Base-by-base conservation (phyloP, 192 early-diverging fungal genomes). In the Gonapodya sp. region DNA sequence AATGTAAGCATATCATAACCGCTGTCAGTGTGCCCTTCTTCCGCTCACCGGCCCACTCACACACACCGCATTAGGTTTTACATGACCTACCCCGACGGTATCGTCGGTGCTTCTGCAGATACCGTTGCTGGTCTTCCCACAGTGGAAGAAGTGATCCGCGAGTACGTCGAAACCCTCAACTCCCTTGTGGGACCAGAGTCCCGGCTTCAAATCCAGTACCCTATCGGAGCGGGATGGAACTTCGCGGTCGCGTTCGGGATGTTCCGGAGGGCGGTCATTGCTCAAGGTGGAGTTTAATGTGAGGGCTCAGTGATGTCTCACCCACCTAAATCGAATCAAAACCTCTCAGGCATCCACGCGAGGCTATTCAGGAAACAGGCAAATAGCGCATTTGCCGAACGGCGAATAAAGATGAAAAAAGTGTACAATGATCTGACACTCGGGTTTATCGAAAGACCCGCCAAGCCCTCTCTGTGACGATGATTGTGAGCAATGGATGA, bases 351-450 rank as follows among this genome's bases (percentile, higher is more conserved):
- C n/a, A n/a, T n/a, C n/a, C n/a, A n/a, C n/a, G n/a, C n/a, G 8
- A 64, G 46, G 24, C 46, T 64, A 8, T 64, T 64, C 46, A 64
- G 24, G 24, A 8, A 24, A 8, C 46, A 64, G 24, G 46, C 46
- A 8, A 64, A 64, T 24, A 16, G 8, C 46, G 24, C 46, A 8
- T 64, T 64, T 64, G 46, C 46, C 24, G 46, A 8, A 8, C 46
- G 24, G 46, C 46, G 46, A 8, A 64, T 64, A 8, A 24, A 16
- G 46, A 64, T 64, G 46, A 64, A 64, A 64, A 64, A 64, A 24
- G 46, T 64, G 46, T 64, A 64, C 46, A 64, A 64, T 64, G 46
- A 64, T n/a, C n/a, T n/a, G n/a, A n/a, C n/a, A n/a, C n/a, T n/a
- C n/a, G n/a, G n/a, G n/a, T n/a, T n/a, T n/a, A n/a, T n/a, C n/a